phyloP scores from a whole-genome alignment of 2,329 filamentous ascomycete genomes.

The Dactylellina sp. region DNA sequence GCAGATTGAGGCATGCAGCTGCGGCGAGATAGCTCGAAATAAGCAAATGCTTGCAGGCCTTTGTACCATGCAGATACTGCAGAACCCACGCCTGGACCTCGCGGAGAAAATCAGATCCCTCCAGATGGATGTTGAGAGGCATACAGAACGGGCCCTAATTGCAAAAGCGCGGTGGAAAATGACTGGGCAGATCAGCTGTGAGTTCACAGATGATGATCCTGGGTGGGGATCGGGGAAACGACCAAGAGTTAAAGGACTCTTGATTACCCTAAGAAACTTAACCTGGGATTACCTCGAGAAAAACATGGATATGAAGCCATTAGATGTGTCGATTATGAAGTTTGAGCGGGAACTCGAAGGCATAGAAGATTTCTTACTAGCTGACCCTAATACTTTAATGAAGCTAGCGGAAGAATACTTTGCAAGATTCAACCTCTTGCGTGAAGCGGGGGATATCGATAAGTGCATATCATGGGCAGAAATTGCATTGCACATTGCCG shows the following conservation, averaged over 20 bases:
- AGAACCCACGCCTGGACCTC: not conserved
- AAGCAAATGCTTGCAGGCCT: not conserved
- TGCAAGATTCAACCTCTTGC: not conserved
- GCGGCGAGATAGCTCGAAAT: not conserved
- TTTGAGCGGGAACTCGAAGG: not conserved
- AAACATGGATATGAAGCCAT: not conserved
- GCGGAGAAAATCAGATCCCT: not conserved
- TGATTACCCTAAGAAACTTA: not conserved
- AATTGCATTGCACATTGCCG: not conserved
- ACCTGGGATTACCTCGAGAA: not conserved
- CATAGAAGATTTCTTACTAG: not conserved
- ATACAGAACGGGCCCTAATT: not conserved
- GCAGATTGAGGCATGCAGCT: not conserved
- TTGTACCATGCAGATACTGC: not conserved
- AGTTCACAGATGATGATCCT: not conserved
- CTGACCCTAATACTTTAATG: not conserved
- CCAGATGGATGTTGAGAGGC: not conserved
- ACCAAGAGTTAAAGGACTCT: not conserved
- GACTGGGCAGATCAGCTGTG: not conserved
- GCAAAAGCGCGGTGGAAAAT: conserved; percentile 1
- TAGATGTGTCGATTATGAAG: not conserved
- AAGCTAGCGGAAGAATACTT: not conserved
- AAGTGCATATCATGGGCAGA: conserved; percentile 10
- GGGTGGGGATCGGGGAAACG: not conserved
- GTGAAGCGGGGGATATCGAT: conserved; percentile 4